These are phyloP conservation scores for Chrysanthemum seticuspe DNA, from an alignment of 129 eudicot genomes.

Conservation along the genomic window DNA sequence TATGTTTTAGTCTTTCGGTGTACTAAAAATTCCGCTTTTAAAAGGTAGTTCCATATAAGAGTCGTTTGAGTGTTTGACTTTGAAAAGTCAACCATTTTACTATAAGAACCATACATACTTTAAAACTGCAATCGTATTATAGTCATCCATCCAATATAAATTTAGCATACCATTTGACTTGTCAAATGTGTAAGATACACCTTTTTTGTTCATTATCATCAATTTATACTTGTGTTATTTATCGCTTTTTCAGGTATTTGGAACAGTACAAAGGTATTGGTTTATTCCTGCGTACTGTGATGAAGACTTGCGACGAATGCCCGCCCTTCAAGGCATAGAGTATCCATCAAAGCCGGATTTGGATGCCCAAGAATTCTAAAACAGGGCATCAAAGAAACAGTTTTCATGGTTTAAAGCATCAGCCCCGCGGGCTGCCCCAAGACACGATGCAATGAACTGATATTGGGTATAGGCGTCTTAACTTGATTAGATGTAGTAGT, in stretches of 20 bases:
- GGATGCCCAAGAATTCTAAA: slow-evolving; percentile 75
- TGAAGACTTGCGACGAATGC: slow-evolving; percentile 83
- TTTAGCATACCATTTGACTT: not conserved
- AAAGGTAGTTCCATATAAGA: not conserved
- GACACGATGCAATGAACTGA: slow-evolving; percentile 25
- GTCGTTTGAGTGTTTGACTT: not conserved
- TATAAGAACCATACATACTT: not conserved
- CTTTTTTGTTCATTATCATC: not conserved
- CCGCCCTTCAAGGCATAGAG: slow-evolving; percentile 92
- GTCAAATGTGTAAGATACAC: not conserved
- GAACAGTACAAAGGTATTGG: slow-evolving; percentile 74
- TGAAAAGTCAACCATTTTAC: not conserved
- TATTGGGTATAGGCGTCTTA: slow-evolving; percentile 24
- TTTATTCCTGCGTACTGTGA: slow-evolving; percentile 81
- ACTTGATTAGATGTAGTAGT: slow-evolving; percentile 26
- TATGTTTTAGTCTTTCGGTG: not conserved
- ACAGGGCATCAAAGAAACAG: not conserved
- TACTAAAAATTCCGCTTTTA: not conserved
- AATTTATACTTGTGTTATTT: not conserved
- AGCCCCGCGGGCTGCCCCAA: slow-evolving; percentile 6
- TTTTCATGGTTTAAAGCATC: slow-evolving; percentile 18
- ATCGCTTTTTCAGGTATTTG: slow-evolving; percentile 62
- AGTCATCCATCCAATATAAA: not conserved
- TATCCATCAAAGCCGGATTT: slow-evolving; percentile 94
- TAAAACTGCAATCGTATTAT: not conserved